Conservation (phyloP, 139 green algal genomes). For the Medakamo hakoo region DNA sequence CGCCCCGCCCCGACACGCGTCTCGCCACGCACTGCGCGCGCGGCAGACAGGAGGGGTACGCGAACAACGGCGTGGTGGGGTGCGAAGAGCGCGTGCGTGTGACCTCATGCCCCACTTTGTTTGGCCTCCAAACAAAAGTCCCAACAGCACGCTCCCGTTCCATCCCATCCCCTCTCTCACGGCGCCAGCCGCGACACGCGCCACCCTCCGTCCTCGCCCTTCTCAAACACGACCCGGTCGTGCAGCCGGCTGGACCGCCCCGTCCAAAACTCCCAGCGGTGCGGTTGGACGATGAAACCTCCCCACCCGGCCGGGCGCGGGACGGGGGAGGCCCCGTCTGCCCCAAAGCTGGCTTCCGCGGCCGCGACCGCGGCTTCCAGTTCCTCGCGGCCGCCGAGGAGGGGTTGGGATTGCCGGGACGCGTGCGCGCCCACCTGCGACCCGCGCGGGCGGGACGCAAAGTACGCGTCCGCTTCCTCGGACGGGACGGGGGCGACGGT, state of each 20-base stretch:
- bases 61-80: too few species aligned
- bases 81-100: too few species aligned
- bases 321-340: slow-evolving; percentile 8
- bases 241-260: slow-evolving; percentile 59
- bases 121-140: too few species aligned
- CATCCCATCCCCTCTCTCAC: slow-evolving; percentile 14
- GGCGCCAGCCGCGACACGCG: slow-evolving; percentile 41
- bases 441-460: slow-evolving; percentile 50
- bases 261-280: slow-evolving; percentile 78
- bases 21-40: too few species aligned
- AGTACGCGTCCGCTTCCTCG: slow-evolving; percentile 67
- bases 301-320: slow-evolving; percentile 43
- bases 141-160: too few species aligned
- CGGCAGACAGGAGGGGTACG: too few species aligned
- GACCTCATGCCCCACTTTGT: too few species aligned
- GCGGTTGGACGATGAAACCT: slow-evolving; percentile 57
- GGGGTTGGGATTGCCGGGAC: slow-evolving; percentile 26
- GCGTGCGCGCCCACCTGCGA: slow-evolving; percentile 46
- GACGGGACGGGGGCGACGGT: slow-evolving; percentile 39
- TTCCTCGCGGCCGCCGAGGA: slow-evolving; percentile 21
- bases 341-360: slow-evolving; percentile 21
- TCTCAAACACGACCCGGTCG: slow-evolving; percentile 52
- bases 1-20: too few species aligned
- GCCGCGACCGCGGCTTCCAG: slow-evolving; percentile 28
- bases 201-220: slow-evolving; percentile 20